Percentiles rank a stretch among this genome's conserved stretches.
Evolutionary conservation across 2,329 filamentous ascomycete genomes (phyloP).

Genomic region (Trichophyton equinum): DNA sequence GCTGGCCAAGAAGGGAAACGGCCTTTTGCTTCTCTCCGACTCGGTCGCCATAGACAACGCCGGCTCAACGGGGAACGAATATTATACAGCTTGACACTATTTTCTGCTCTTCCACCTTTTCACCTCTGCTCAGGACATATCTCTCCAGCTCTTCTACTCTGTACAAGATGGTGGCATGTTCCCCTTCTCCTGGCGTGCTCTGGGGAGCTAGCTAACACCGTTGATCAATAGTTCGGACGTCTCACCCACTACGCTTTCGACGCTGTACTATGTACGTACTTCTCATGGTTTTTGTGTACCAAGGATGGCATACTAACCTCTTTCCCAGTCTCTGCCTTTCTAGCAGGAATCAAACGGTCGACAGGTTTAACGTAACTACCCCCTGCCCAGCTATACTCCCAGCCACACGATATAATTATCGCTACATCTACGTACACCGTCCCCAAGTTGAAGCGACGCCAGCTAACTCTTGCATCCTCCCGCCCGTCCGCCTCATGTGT

Average conservation of each 20-base stretch:
- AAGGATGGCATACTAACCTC: not conserved
- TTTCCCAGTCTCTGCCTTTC: conserved; percentile 71
- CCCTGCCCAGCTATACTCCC: conserved; percentile 8
- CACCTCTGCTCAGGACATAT: not conserved
- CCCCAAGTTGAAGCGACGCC: not conserved
- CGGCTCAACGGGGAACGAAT: not conserved
- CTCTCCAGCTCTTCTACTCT: conserved; percentile 5
- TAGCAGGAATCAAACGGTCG: conserved; percentile 93
- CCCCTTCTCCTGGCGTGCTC: conserved; percentile 37
- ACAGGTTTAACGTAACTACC: conserved; percentile 88
- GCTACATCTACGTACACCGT: conserved; percentile 2
- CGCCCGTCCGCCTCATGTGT: conserved; percentile 7
- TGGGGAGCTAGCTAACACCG: conserved; percentile 33
- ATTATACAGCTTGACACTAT: not conserved
- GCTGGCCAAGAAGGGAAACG: not conserved
- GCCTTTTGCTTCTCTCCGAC: not conserved
- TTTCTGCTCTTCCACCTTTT: not conserved
- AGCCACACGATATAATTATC: not conserved
- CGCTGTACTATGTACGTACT: conserved; percentile 67
- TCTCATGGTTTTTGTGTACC: conserved; percentile 1
- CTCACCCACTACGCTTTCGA: conserved; percentile 93
- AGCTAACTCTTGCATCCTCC: conserved; percentile 9
- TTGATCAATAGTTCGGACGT: conserved; percentile 73
- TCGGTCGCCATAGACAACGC: not conserved
- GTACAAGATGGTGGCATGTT: conserved; percentile 33